These are phyloP conservation scores for Lecanoromycetidae sp. DNA, from an alignment of 2,329 filamentous ascomycete species.

Conservation along the genomic window DNA sequence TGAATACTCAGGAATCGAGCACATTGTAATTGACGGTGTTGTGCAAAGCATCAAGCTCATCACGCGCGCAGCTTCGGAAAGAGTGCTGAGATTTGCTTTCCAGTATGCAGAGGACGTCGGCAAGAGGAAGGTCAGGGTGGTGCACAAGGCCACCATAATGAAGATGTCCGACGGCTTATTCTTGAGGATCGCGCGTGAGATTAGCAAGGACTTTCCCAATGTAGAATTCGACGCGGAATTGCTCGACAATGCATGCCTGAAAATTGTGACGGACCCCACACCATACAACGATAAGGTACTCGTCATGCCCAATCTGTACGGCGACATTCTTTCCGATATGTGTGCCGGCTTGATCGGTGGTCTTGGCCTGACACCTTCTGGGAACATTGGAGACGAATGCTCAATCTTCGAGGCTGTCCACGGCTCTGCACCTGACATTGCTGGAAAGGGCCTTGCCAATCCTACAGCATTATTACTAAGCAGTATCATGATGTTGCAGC, in stretches of 20 bases:
- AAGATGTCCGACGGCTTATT: slow-evolving; percentile 99
- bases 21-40: slow-evolving; percentile 92
- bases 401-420: slow-evolving; percentile 99
- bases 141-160: slow-evolving; percentile 99
- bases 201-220: slow-evolving; percentile 88
- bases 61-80: slow-evolving; percentile 85
- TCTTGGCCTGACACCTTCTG: slow-evolving; percentile 90
- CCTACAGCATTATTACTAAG: slow-evolving; percentile 88
- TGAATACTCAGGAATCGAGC: slow-evolving; percentile 98
- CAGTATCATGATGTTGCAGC: slow-evolving; percentile 99
- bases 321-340: slow-evolving; percentile 99
- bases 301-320: slow-evolving; percentile 95
- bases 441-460: slow-evolving; percentile 91
- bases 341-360: slow-evolving; percentile 97
- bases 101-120: slow-evolving; percentile 90
- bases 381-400: slow-evolving; percentile 98
- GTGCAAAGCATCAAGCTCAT: slow-evolving; percentile 99
- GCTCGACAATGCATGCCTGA: slow-evolving; percentile 97
- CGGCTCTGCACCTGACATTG: slow-evolving; percentile 92
- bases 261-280: slow-evolving; percentile 91
- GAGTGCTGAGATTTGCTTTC: slow-evolving; percentile 94
- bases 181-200: slow-evolving; percentile 70
- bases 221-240: slow-evolving; percentile 97
- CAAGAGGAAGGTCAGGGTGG: slow-evolving; percentile 90
- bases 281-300: slow-evolving; percentile 99